Evolutionary conservation across 768 basidiomycete species (phyloP), one percentile per base, ranked within the genome.

Genomic region (Podaxis mareebaensis): DNA sequence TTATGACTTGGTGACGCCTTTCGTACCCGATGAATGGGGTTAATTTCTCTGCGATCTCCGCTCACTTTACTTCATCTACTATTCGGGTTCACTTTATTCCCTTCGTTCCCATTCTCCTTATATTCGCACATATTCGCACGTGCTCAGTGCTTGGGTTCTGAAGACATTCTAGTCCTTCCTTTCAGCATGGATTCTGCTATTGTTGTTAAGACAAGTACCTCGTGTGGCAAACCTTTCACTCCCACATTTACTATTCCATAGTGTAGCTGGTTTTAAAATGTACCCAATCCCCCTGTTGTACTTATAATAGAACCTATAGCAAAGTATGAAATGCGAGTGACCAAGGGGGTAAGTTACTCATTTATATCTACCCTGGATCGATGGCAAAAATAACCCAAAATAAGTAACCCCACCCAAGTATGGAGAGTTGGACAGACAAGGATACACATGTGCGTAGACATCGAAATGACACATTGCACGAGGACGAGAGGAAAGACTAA

Each of bases 1-100:
- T 8, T 93, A 89, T 65, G 89, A 92, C 46, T 81, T 92, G 11
- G 90, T 93, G 60, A 93, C 92, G 15, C 92, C 92, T 1, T 93
- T 93, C 73, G 84, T 91, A 17, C 76, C 88, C 17, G 88, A 91
- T 62, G 89, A 91, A 66, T 90, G 84, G 85, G 88, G 89, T 61
- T 88, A 70, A 74, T 61, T 22, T 62, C 3, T 51, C 55, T 22
- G 22, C 53, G 33, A 30, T 38, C 57, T 42, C 28, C 63, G 48
- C 44, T 55, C 15, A 28, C 38, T 15, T 64, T 51, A 20, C 36
- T 42, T 58, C 49, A 51, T 22, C 26, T 22, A 51, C 13, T 24
- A 13, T 11, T 12, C 13, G 24, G 20, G 22, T 13, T 26, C 26
- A 26, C 22, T 61, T 28, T 53, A 61, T 26, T 66, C 28, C 24